These are phyloP conservation scores for Anacardium occidentale DNA, from an alignment of 345 rosid species.

Conservation along the genomic window DNA sequence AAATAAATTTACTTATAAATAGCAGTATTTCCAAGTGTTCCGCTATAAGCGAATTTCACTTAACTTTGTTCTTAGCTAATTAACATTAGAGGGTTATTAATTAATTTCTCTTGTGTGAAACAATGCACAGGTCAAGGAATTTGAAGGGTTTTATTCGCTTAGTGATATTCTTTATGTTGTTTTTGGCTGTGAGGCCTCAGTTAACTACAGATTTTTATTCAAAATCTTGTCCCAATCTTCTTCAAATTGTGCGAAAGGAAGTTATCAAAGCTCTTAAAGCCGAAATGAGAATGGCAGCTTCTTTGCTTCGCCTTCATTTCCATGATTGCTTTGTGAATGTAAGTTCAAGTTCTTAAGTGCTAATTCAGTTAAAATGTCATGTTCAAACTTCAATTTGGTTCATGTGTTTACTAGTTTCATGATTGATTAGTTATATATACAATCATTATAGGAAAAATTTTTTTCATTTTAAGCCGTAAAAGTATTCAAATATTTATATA, in stretches of 20 bases:
- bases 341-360: constrained; percentile 16
- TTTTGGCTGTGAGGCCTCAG: constrained; percentile 43
- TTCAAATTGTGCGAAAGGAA: constrained; percentile 38
- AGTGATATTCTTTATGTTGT: constrained; percentile 29
- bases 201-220: constrained; percentile 46
- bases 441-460: too few relatives aligned
- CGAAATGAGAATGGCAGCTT: constrained; percentile 74
- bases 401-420: too few relatives aligned
- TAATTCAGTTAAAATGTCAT: background rate
- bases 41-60: background rate
- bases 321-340: constrained; percentile 80
- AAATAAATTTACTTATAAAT: constrained; percentile 25
- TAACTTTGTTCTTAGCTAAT: background rate
- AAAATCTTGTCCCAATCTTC: constrained; percentile 48
- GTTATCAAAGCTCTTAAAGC: constrained; percentile 48
- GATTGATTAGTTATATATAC: too few relatives aligned
- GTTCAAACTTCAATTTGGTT: too few relatives aligned
- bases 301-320: constrained; percentile 61
- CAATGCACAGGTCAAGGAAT: constrained; percentile 31
- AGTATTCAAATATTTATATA: too few relatives aligned
- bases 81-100: too few relatives aligned
- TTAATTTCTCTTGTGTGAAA: background rate
- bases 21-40: constrained; percentile 4
- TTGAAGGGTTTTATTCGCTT: constrained; percentile 23
- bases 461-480: too few relatives aligned